These are phyloP conservation scores for Pythium dissotocum DNA, from an alignment of 352 stramenopile species.

Conservation along the genomic window DNA sequence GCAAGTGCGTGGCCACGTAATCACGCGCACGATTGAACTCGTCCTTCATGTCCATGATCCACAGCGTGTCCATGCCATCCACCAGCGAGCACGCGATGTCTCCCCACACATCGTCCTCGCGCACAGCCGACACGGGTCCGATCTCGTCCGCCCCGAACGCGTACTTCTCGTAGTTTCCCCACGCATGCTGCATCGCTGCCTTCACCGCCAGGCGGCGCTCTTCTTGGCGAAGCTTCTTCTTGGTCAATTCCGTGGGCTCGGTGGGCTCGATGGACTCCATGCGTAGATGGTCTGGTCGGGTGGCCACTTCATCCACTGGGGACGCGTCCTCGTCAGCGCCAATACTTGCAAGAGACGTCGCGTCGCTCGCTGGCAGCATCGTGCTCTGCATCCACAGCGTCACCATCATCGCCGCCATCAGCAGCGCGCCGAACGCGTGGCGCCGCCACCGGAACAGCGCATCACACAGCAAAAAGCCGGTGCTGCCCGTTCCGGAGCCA, in stretches of 20 bases:
- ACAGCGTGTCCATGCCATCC: constrained; percentile 96
- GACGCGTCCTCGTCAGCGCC: background rate
- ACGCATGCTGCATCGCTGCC: constrained; percentile 74
- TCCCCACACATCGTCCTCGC: constrained; percentile 87
- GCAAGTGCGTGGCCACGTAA: constrained; percentile 80
- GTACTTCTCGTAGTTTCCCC: constrained; percentile 91
- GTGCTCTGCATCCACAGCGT: constrained; percentile 63
- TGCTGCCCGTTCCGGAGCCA: constrained; percentile 1
- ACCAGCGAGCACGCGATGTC: constrained; percentile 91
- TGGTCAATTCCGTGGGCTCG: background rate
- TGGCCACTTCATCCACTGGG: constrained; percentile 4
- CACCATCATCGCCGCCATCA: constrained; percentile 18
- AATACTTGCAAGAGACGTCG: no score
- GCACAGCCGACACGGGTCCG: constrained; percentile 64
- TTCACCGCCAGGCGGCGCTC: constrained; percentile 46
- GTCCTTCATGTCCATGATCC: constrained; percentile 94
- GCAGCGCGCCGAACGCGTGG: background rate
- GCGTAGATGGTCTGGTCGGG: background rate
- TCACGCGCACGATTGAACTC: constrained; percentile 91
- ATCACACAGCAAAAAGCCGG: background rate
- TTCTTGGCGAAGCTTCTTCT: constrained; percentile 31
- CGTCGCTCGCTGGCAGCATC: constrained; percentile 27
- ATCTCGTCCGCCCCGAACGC: constrained; percentile 97
- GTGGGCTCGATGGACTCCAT: background rate
- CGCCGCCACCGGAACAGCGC: constrained; percentile 15